Base-by-base conservation (phyloP, 1,139 yeast genomes). In the Diutina neorugosa region DNA sequence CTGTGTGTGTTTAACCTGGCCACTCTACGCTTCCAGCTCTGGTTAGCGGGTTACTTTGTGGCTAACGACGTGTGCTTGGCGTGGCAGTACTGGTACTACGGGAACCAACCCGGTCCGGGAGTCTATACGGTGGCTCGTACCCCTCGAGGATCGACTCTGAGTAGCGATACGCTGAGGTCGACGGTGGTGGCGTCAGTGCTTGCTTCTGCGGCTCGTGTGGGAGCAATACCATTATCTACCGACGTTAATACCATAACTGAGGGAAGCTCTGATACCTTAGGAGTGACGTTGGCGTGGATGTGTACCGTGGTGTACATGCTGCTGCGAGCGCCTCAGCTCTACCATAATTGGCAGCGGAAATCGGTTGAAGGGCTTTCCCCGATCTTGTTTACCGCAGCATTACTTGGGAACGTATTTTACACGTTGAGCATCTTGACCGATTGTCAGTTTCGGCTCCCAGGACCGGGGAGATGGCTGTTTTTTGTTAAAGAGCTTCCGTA, bases 331-430 rank as follows among this genome's bases (percentile, higher is more conserved):
- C 98, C 98, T 0, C 98, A 91, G 63, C 69, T 91, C 51, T 70
- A 77, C 64, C 87, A 86, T 61, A 91, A 91, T 68, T 82, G 82
- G 64, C 64, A 71, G 56, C 72, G 96, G 51, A 84, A 84, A 62
- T 84, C 96, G 3, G 93, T 96, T 0, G 84, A 83, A 48, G 98
- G 97, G 3, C 73, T 90, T 1, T 85, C 96, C 1, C 85, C 94
- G 37, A 69, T 87, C 55, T 72, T 91, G 41, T 89, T 93, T 63
- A 77, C 80, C 3, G 82, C 94, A 20, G 96, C 96, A 0, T 71
- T 91, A 48, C 58, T 79, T 44, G 96, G 96, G 3, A 93, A 93
- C 65, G 60, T 84, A n/a, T 79, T 89, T 3, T 93, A 91, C 65
- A 81, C 96, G 0, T 60, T 83, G 14, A 86, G 96, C 2, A 84